These are phyloP conservation scores for Tetraselmis striata DNA, from an alignment of 139 green algal species.

Conservation along the genomic window DNA sequence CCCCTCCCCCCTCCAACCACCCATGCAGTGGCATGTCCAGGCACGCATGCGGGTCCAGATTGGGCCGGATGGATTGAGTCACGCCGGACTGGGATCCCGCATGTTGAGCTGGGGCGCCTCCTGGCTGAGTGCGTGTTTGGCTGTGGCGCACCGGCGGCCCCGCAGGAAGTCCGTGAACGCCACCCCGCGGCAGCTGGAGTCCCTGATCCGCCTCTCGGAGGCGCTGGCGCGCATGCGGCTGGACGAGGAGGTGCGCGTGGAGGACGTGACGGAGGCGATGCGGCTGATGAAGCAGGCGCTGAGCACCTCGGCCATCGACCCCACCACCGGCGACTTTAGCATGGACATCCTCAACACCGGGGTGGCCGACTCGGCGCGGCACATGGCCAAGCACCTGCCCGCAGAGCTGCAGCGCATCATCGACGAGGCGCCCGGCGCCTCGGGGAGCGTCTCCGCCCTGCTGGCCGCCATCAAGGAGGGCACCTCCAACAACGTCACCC, in stretches of 20 bases:
- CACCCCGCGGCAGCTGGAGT: slow-evolving; percentile 91
- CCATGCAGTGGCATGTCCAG: slow-evolving; percentile 24
- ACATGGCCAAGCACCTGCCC: background rate
- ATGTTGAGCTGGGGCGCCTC: background rate
- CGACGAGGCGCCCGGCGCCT: background rate
- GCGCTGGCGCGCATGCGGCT: slow-evolving; percentile 75
- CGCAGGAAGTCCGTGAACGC: slow-evolving; percentile 63
- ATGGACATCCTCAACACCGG: slow-evolving; percentile 55
- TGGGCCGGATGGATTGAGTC: background rate
- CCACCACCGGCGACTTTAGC: slow-evolving; percentile 64
- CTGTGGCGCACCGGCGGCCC: background rate
- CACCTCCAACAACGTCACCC: background rate
- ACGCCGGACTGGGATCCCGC: background rate
- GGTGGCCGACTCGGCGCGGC: background rate
- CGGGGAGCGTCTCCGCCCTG: background rate
- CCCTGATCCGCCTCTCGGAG: slow-evolving; percentile 81
- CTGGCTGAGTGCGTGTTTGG: background rate
- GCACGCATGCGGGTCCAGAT: background rate
- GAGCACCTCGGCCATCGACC: slow-evolving; percentile 69
- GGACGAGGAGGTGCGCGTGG: slow-evolving; percentile 30
- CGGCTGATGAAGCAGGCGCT: slow-evolving; percentile 66
- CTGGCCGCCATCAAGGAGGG: background rate
- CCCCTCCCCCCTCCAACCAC: slow-evolving; percentile 7
- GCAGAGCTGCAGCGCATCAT: background rate
- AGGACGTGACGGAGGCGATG: slow-evolving; percentile 60